Conservation (phyloP, 2,329 filamentous ascomycete species). For the Penicillium corylophilum region DNA sequence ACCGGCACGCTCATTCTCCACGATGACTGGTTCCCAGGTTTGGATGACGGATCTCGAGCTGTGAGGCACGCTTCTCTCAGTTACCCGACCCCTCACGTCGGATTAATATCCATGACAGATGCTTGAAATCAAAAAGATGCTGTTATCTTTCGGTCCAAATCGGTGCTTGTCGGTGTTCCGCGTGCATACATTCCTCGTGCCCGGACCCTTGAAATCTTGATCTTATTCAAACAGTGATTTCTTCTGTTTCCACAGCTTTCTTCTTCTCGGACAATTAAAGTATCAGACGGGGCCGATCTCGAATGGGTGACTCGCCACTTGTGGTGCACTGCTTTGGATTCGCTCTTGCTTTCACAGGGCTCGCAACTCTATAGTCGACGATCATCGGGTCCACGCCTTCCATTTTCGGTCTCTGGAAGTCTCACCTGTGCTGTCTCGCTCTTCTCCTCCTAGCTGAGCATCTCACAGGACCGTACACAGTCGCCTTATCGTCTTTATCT, state of each 20-base stretch:
- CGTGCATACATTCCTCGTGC: constrained; percentile 1
- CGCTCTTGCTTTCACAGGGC: not conserved
- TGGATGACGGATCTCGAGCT: not conserved
- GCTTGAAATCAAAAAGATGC: not conserved
- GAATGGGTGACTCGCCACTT: not conserved
- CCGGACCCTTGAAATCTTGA: constrained; percentile 1
- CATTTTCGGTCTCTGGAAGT: not conserved
- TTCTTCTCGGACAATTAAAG: not conserved
- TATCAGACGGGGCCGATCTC: not conserved
- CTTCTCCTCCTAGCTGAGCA: not conserved
- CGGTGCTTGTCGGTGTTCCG: constrained; percentile 19
- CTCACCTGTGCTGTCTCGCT: not conserved
- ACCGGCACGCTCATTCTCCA: constrained; percentile 17
- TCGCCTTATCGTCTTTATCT: not conserved
- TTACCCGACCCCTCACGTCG: constrained; percentile 7
- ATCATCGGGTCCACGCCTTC: constrained; percentile 5
- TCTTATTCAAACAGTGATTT: not conserved
- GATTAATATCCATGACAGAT: constrained; percentile 12
- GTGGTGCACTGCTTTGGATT: not conserved
- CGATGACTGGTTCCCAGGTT: constrained; percentile 15
- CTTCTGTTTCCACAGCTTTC: not conserved
- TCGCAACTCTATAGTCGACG: not conserved
- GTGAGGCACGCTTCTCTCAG: not conserved
- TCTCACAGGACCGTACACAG: not conserved
- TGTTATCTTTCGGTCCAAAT: constrained; percentile 13